Evolutionary conservation across 2,329 filamentous ascomycete genomes (phyloP).

Genomic region (Arachnopeziza araneosa): DNA sequence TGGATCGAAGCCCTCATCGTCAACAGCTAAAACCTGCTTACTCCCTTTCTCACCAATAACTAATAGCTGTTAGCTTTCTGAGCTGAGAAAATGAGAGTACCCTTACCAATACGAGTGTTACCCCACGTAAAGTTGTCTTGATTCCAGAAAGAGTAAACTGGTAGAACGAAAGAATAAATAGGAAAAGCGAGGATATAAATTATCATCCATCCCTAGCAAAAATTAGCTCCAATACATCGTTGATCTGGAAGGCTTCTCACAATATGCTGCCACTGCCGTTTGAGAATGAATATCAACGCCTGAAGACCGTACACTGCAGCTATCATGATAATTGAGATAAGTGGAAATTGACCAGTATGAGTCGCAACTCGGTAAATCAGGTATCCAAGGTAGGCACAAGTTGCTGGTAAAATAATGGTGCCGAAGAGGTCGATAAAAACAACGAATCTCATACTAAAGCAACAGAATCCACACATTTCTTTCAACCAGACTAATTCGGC

Average conservation of each 20-base stretch:
- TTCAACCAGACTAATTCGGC: slow-evolving; percentile 84
- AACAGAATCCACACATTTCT: slow-evolving; percentile 97
- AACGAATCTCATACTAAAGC: slow-evolving; percentile 95
- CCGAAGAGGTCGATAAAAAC: slow-evolving; percentile 92
- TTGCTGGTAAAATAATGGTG: slow-evolving; percentile 86
- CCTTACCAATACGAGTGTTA: slow-evolving; percentile 72
- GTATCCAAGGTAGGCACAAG: slow-evolving; percentile 79
- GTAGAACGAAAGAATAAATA: slow-evolving; percentile 85
- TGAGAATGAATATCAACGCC: slow-evolving; percentile 91
- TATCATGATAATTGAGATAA: slow-evolving; percentile 84
- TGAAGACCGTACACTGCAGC: slow-evolving; percentile 93
- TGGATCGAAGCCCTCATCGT: slow-evolving; percentile 83
- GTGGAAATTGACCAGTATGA: slow-evolving; percentile 67
- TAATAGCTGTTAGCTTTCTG: background rate
- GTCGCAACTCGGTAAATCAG: slow-evolving; percentile 76
- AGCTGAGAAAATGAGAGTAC: background rate
- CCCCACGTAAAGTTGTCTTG: slow-evolving; percentile 99
- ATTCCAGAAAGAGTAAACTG: slow-evolving; percentile 99
- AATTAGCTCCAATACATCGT: background rate
- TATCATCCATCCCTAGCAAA: slow-evolving; percentile 79
- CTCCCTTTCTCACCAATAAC: slow-evolving; percentile 90
- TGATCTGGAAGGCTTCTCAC: background rate
- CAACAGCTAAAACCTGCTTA: slow-evolving; percentile 84
- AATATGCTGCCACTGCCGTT: slow-evolving; percentile 96
- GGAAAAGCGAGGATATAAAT: slow-evolving; percentile 96